Conservation (phyloP, 2,329 filamentous ascomycete genomes). For the Penicillium freii region DNA sequence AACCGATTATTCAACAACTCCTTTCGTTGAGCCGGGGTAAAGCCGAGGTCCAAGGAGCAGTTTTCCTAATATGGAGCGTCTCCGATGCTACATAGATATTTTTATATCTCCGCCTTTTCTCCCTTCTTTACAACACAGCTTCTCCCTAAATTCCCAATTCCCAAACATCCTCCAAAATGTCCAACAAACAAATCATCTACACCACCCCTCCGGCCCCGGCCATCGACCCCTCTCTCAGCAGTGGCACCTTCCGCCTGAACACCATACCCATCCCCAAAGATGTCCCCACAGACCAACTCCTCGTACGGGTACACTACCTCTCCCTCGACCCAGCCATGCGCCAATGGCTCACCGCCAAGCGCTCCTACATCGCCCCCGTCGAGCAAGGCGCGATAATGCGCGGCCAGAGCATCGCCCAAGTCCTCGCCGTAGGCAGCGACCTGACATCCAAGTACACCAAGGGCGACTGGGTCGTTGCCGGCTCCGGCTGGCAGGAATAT, state of each 20-base stretch:
- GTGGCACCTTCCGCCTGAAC: slow-evolving; percentile 37
- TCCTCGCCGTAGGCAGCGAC: slow-evolving; percentile 56
- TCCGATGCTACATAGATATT: slow-evolving; percentile 14
- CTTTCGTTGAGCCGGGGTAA: neutral
- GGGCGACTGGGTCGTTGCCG: slow-evolving; percentile 52
- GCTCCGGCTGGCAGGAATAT: slow-evolving; percentile 65
- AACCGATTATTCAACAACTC: slow-evolving; percentile 4
- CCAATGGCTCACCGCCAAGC: slow-evolving; percentile 61
- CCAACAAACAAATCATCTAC: slow-evolving; percentile 40
- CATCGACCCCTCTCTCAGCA: slow-evolving; percentile 37
- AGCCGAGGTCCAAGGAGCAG: slow-evolving; percentile 26
- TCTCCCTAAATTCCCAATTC: neutral
- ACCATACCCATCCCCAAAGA: slow-evolving; percentile 27
- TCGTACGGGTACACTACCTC: slow-evolving; percentile 61
- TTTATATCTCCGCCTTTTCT: neutral
- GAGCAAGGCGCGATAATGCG: slow-evolving; percentile 68
- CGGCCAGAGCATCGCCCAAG: slow-evolving; percentile 58
- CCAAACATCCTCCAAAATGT: slow-evolving; percentile 18
- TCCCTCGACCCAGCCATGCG: slow-evolving; percentile 75
- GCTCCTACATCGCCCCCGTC: slow-evolving; percentile 68
- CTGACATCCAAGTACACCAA: slow-evolving; percentile 28
- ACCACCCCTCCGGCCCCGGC: slow-evolving; percentile 34
- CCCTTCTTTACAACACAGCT: neutral
- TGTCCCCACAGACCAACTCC: slow-evolving; percentile 55
- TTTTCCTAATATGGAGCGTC: slow-evolving; percentile 28